Conservation (phyloP, 441 rosid genomes). For the Francoa sonchifolia region DNA sequence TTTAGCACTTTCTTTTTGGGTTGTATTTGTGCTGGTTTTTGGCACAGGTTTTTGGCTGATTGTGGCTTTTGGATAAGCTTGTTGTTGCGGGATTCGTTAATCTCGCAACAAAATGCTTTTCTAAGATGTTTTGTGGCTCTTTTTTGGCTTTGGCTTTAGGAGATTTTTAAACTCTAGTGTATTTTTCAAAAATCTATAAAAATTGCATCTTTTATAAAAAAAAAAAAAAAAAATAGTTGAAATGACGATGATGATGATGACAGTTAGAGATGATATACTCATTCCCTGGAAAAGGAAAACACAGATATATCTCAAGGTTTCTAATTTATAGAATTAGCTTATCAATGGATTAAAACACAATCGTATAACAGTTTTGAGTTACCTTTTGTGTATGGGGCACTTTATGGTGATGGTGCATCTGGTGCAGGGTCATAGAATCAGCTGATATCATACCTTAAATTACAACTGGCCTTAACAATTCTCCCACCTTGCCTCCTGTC, state of each 20-base stretch:
- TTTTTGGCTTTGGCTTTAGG: too few relatives aligned
- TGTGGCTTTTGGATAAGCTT: too few relatives aligned
- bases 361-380: too few relatives aligned
- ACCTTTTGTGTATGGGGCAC: background rate
- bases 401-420: background rate
- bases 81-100: too few relatives aligned
- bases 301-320: background rate
- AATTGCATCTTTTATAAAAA: slow-evolving; percentile 9
- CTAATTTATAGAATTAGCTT: background rate
- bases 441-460: slow-evolving; percentile 21
- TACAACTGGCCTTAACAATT: slow-evolving; percentile 25
- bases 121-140: too few relatives aligned
- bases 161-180: too few relatives aligned
- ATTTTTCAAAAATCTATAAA: too few relatives aligned
- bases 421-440: slow-evolving; percentile 8
- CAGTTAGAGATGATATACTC: background rate
- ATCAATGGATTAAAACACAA: background rate
- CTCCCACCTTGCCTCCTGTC: slow-evolving; percentile 21
- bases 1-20: too few relatives aligned
- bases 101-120: too few relatives aligned
- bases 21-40: too few relatives aligned
- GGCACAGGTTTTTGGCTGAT: too few relatives aligned
- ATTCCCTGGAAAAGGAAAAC: slow-evolving; percentile 12
- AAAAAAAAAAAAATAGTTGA: slow-evolving; percentile 9
- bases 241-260: slow-evolving; percentile 14